phyloP scores from a whole-genome alignment of 257 asterid species.

The Primulina tabacum region DNA sequence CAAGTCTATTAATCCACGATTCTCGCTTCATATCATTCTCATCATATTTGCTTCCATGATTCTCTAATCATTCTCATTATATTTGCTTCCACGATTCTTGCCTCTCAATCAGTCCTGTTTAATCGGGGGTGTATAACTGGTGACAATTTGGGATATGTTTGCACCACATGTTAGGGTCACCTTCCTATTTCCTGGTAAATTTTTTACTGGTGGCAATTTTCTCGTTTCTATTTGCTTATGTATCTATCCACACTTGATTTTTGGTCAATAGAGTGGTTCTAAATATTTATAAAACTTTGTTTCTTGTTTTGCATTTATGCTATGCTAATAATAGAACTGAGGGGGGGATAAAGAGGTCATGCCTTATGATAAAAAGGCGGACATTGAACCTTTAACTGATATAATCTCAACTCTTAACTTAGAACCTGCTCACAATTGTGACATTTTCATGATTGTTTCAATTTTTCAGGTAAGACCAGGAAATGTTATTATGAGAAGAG shows the following conservation, averaged over 20 bases:
- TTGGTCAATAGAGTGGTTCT: too few species aligned
- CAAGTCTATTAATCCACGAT: background rate
- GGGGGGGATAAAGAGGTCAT: too few species aligned
- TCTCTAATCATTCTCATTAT: background rate
- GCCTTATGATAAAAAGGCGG: too few species aligned
- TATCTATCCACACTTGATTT: background rate
- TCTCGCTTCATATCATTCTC: background rate
- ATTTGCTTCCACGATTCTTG: background rate
- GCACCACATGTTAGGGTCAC: background rate
- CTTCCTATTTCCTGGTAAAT: too few species aligned
- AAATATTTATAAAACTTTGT: too few species aligned
- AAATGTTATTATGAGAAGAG: conserved; percentile 82
- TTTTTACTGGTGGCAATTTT: background rate
- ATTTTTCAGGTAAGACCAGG: conserved; percentile 78
- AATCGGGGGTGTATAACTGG: background rate
- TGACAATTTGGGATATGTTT: background rate
- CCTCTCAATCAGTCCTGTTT: background rate
- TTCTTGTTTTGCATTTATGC: too few species aligned
- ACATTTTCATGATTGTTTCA: conserved; percentile 18
- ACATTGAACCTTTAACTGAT: background rate
- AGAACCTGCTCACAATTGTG: conserved; percentile 17
- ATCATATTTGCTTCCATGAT: background rate
- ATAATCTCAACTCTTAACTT: background rate
- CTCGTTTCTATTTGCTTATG: background rate
- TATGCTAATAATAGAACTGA: too few species aligned